Percentiles rank a stretch among this genome's conserved stretches.
phyloP scores from a whole-genome alignment of 2,329 filamentous ascomycete genomes.

The Penicillium olsonii region DNA sequence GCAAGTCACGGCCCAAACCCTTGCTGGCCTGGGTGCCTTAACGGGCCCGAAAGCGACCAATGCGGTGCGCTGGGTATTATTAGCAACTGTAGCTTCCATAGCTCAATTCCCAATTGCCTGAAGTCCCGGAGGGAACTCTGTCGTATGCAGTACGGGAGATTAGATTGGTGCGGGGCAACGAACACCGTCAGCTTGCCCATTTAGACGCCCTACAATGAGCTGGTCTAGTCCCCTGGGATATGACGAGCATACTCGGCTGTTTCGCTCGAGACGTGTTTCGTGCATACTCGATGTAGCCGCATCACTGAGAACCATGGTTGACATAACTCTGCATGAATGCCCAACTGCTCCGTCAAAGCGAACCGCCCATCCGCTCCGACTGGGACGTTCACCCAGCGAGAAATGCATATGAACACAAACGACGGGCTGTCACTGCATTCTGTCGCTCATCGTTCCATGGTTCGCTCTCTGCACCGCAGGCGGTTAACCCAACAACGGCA shows the following conservation, averaged over 20 bases:
- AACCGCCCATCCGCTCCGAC: slow-evolving; percentile 26
- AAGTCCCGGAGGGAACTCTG: slow-evolving; percentile 3
- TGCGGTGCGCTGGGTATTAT: slow-evolving; percentile 5
- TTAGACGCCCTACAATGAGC: slow-evolving; percentile 6
- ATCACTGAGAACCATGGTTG: slow-evolving; percentile 23
- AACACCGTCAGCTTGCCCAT: background rate
- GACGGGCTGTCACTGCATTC: slow-evolving; percentile 4
- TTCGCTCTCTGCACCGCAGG: slow-evolving; percentile 5
- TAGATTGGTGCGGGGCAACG: slow-evolving; percentile 9
- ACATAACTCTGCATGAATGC: slow-evolving; percentile 43
- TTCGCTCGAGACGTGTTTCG: slow-evolving; percentile 13
- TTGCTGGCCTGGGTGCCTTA: slow-evolving; percentile 14
- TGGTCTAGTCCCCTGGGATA: slow-evolving; percentile 10
- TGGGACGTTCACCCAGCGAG: background rate
- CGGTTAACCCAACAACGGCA: slow-evolving; percentile 7
- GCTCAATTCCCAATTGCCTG: slow-evolving; percentile 2
- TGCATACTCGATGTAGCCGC: slow-evolving; percentile 21
- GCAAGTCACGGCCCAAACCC: slow-evolving; percentile 9
- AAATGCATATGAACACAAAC: background rate
- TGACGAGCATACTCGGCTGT: slow-evolving; percentile 5
- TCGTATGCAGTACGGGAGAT: slow-evolving; percentile 2
- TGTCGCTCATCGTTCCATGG: background rate
- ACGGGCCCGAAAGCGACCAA: background rate
- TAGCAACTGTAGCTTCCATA: background rate
- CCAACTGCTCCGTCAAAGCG: slow-evolving; percentile 37